phyloP scores from a whole-genome alignment of 2,329 filamentous ascomycete species.

The Botrytis sinoallii region DNA sequence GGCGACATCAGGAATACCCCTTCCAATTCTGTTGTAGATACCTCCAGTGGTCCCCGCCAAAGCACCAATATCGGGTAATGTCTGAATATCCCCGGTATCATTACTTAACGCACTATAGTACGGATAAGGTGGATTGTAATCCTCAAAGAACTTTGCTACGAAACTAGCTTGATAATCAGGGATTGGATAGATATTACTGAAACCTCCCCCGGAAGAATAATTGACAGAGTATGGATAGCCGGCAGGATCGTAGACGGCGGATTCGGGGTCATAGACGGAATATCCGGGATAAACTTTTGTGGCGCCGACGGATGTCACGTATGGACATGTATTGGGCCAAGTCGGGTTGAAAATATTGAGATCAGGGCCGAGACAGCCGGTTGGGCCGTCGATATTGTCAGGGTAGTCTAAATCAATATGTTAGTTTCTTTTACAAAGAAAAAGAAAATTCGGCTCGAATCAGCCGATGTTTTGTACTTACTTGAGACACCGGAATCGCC shows the following conservation, averaged over 20 bases:
- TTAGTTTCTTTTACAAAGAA: constrained; percentile 1
- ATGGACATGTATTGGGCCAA: constrained; percentile 44
- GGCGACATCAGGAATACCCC: constrained; percentile 46
- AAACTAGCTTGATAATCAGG: constrained; percentile 45
- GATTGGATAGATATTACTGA: constrained; percentile 46
- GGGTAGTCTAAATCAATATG: constrained; percentile 20
- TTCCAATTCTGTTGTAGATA: constrained; percentile 27
- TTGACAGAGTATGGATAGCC: constrained; percentile 24
- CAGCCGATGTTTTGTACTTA: background rate
- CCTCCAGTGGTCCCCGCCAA: constrained; percentile 22
- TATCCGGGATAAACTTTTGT: constrained; percentile 34
- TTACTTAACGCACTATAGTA: constrained; percentile 25
- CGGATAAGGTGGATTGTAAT: constrained; percentile 30
- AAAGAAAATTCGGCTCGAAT: background rate
- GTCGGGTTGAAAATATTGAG: constrained; percentile 48
- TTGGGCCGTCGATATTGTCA: constrained; percentile 26
- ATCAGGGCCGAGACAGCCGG: constrained; percentile 43
- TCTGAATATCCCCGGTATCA: constrained; percentile 22
- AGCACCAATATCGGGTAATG: constrained; percentile 24
- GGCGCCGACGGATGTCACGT: constrained; percentile 43
- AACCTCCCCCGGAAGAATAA: constrained; percentile 45
- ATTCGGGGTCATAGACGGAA: constrained; percentile 39
- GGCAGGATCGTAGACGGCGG: constrained; percentile 30
- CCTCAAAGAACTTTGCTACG: constrained; percentile 43
- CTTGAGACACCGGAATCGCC: constrained; percentile 47